Evolutionary conservation across 164 flowering plant genomes (phyloP).

Genomic region (Macadamia integrifolia): DNA sequence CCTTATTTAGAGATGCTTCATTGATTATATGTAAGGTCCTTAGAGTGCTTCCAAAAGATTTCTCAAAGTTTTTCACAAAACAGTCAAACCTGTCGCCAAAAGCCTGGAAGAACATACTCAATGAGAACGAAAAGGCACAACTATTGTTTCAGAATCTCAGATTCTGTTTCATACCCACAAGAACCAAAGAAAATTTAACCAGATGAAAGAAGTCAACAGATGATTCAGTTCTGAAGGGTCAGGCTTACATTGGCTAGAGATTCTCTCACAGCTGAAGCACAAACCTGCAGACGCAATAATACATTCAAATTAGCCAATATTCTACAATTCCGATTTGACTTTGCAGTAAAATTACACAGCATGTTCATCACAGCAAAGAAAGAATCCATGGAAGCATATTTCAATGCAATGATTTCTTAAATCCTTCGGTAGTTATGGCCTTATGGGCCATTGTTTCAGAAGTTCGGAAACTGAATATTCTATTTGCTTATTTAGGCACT

Average conservation of each 20-base stretch:
- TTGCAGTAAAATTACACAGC: background rate
- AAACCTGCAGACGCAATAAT: slow-evolving; percentile 47
- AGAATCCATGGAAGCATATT: slow-evolving; percentile 3
- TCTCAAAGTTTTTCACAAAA: slow-evolving; percentile 67
- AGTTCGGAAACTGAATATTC: background rate
- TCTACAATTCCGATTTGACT: background rate
- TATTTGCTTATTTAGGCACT: background rate
- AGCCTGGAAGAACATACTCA: slow-evolving; percentile 41
- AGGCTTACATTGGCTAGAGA: slow-evolving; percentile 82
- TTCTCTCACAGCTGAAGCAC: slow-evolving; percentile 69
- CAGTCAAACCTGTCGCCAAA: slow-evolving; percentile 66
- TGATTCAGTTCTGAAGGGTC: slow-evolving; percentile 20
- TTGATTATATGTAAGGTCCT: slow-evolving; percentile 60
- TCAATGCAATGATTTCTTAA: slow-evolving; percentile 4
- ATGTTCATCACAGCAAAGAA: background rate
- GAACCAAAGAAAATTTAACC: slow-evolving; percentile 16
- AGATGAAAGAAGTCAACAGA: slow-evolving; percentile 16
- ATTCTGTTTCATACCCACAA: background rate
- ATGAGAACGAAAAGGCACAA: slow-evolving; percentile 11
- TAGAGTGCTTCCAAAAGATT: slow-evolving; percentile 75
- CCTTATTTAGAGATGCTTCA: slow-evolving; percentile 21
- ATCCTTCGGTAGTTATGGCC: background rate
- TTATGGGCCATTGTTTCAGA: slow-evolving; percentile 1
- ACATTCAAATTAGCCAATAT: slow-evolving; percentile 6
- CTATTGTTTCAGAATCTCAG: slow-evolving; percentile 9